Evolutionary conservation across 495 filamentous ascomycete genomes (phyloP).

Genomic region (Trichoderma parareesei): DNA sequence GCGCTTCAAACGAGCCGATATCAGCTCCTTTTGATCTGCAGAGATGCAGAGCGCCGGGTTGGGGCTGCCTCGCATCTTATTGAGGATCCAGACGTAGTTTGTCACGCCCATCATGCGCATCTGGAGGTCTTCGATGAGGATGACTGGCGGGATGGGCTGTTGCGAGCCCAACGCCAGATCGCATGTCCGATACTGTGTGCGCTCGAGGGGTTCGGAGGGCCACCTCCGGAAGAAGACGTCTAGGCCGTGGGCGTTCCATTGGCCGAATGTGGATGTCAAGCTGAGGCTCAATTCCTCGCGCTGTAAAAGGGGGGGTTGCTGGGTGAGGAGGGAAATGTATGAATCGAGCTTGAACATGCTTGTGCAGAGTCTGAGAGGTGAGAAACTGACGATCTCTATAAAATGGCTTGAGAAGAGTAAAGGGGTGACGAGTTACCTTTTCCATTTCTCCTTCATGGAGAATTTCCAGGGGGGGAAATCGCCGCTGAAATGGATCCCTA

Average conservation of each 20-base stretch:
- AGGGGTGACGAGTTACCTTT: not conserved
- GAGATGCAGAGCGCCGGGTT: not conserved
- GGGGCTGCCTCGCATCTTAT: not conserved
- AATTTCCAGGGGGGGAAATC: conserved; percentile 5
- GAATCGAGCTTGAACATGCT: conserved; percentile 22
- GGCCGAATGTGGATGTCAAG: conserved; percentile 15
- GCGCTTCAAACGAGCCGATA: not conserved
- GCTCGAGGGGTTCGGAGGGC: conserved; percentile 15
- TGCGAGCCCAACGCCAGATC: conserved; percentile 12
- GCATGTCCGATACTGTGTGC: conserved; percentile 13
- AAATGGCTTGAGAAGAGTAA: too few species aligned
- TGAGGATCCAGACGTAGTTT: conserved; percentile 16
- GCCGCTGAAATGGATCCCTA: not conserved
- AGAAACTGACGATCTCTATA: not conserved
- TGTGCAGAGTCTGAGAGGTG: conserved; percentile 16
- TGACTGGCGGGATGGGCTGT: not conserved
- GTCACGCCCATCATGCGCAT: conserved; percentile 16
- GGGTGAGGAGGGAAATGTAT: conserved; percentile 19
- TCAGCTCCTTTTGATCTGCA: not conserved
- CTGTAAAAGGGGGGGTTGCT: conserved; percentile 16
- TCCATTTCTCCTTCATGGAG: conserved; percentile 7
- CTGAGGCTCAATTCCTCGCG: conserved; percentile 19
- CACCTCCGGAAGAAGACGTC: conserved; percentile 15
- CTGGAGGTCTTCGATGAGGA: conserved; percentile 22
- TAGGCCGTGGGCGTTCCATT: conserved; percentile 18